Evolutionary conservation across 176 grass and related monocot genomes (phyloP).

Genomic region (Carex cristatella): DNA sequence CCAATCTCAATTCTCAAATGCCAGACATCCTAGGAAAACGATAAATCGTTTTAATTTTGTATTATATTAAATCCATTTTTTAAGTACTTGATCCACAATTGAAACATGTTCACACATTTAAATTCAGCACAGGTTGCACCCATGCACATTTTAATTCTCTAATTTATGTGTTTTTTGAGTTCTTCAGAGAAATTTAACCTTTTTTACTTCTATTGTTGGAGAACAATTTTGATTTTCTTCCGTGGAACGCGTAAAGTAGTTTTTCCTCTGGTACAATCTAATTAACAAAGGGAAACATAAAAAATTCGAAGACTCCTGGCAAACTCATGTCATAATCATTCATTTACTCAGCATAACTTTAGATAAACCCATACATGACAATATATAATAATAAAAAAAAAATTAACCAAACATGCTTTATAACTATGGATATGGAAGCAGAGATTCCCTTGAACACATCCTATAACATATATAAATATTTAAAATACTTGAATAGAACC

Average conservation of each 20-base stretch:
- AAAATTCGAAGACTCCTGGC: background rate
- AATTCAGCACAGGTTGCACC: background rate
- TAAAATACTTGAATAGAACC: background rate
- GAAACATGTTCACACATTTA: background rate
- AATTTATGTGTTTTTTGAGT: background rate
- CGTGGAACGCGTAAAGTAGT: background rate
- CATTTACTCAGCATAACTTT: background rate
- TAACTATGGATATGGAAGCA: background rate
- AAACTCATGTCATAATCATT: background rate
- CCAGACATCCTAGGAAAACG: background rate
- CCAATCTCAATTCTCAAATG: background rate
- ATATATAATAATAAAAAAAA: background rate
- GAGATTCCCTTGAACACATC: background rate
- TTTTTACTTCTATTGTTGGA: no score
- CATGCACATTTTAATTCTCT: background rate
- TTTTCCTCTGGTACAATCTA: background rate
- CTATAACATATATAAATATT: background rate
- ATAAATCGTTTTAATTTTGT: background rate
- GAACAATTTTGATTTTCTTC: background rate
- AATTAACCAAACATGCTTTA: background rate
- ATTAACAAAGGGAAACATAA: background rate
- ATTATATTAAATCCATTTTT: no score
- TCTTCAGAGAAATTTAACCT: no score
- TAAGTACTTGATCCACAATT: background rate
- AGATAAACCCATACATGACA: conserved; percentile 6